phyloP scores from a whole-genome alignment of 768 basidiomycete species.

The Trametes villosa region DNA sequence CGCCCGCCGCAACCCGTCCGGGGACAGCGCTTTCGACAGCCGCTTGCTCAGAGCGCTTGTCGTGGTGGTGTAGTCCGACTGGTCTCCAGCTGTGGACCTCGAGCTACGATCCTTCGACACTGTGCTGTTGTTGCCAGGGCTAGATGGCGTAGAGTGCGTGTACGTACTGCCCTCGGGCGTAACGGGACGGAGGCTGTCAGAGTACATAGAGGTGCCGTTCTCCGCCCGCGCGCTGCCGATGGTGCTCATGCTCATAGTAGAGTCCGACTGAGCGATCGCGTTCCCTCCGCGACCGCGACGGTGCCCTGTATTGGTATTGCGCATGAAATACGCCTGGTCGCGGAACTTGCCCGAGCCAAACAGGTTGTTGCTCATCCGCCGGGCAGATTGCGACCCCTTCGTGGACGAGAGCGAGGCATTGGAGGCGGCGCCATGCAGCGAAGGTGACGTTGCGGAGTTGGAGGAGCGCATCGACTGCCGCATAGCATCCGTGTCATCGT shows the following conservation, averaged over 20 bases:
- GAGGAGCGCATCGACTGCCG: constrained; percentile 34
- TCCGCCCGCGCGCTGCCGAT: constrained; percentile 45
- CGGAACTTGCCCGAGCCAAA: constrained; percentile 82
- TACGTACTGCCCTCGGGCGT: constrained; percentile 58
- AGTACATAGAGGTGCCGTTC: constrained; percentile 49
- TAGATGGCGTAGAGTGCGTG: constrained; percentile 45
- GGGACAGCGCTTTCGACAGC: constrained; percentile 54
- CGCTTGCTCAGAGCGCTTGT: constrained; percentile 36
- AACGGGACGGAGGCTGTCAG: constrained; percentile 50
- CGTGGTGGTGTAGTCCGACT: constrained; percentile 20
- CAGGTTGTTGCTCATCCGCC: constrained; percentile 85
- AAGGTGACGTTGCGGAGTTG: constrained; percentile 42
- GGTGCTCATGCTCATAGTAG: constrained; percentile 44
- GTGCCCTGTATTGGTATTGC: constrained; percentile 45
- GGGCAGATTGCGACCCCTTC: constrained; percentile 50
- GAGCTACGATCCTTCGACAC: constrained; percentile 26
- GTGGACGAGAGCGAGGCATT: constrained; percentile 39
- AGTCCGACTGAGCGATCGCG: constrained; percentile 48
- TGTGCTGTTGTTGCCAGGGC: constrained; percentile 44
- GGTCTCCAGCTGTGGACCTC: constrained; percentile 43
- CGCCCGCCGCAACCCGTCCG: constrained; percentile 60
- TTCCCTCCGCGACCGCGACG: constrained; percentile 41
- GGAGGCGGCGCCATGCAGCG: constrained; percentile 28
- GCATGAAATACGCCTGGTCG: constrained; percentile 72
- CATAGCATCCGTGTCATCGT: constrained; percentile 14